phyloP scores from a whole-genome alignment of 73 alveolate species.

The Paramecium octaurelia region DNA sequence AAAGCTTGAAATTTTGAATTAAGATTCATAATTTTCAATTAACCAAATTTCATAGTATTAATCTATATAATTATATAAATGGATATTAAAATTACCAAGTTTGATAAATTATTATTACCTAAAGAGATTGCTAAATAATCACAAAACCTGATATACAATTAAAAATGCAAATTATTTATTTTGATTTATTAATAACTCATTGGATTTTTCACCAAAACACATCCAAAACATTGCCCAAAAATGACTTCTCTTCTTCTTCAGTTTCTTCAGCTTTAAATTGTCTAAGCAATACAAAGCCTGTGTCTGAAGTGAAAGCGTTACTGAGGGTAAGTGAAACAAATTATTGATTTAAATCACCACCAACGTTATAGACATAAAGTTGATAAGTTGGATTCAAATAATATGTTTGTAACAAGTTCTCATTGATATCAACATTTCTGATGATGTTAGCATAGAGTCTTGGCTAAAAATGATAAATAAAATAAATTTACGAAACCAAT shows the following conservation, averaged over 20 bases:
- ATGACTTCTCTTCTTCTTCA: neutral
- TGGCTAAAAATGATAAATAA: conserved; percentile 1
- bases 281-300: neutral
- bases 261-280: neutral
- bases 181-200: neutral
- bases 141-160: neutral
- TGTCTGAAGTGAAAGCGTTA: neutral
- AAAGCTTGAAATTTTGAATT: too few relatives aligned
- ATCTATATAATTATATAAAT: too few relatives aligned
- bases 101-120: too few relatives aligned
- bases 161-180: neutral
- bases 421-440: neutral
- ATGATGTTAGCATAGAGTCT: neutral
- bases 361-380: neutral
- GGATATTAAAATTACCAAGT: too few relatives aligned
- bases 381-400: neutral
- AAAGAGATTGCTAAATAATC: neutral
- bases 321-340: neutral
- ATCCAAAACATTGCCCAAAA: neutral
- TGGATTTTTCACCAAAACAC: neutral
- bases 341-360: neutral
- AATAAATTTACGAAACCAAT: neutral
- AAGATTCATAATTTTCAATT: too few relatives aligned
- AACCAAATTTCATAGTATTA: too few relatives aligned
- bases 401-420: neutral